These are phyloP conservation scores for Tilletia indica DNA, from an alignment of 1,284 basidiomycete genomes.

Conservation along the genomic window DNA sequence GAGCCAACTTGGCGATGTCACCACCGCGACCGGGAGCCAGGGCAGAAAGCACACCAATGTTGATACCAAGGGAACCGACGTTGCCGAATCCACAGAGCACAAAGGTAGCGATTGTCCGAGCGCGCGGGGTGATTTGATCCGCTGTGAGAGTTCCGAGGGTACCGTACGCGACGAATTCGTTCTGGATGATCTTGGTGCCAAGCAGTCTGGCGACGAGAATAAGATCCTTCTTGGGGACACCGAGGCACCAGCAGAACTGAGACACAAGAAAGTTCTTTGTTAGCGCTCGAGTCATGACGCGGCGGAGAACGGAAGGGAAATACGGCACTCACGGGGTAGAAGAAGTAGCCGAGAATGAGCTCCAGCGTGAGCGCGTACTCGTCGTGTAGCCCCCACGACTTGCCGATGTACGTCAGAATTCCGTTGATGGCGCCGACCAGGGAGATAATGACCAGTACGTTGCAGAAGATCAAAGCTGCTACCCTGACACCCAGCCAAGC, in stretches of 20 bases:
- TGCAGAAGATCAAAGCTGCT: conserved; percentile 77
- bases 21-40: conserved; percentile 74
- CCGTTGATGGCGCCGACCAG: conserved; percentile 80
- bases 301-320: conserved; percentile 23
- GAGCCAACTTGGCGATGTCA: conserved; percentile 70
- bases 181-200: conserved; percentile 77
- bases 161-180: conserved; percentile 71
- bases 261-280: not conserved
- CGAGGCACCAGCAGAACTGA: conserved; percentile 66
- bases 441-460: conserved; percentile 69
- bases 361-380: conserved; percentile 70
- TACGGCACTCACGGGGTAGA: conserved; percentile 70
- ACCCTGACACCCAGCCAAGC: conserved; percentile 81
- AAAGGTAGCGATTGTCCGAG: conserved; percentile 73
- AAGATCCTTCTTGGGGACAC: conserved; percentile 58
- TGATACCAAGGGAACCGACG: conserved; percentile 72
- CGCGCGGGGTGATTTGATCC: conserved; percentile 67
- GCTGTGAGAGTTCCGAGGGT: conserved; percentile 43
- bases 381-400: conserved; percentile 73
- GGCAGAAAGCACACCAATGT: conserved; percentile 81
- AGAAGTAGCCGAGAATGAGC: conserved; percentile 75
- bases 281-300: no score
- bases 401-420: conserved; percentile 82
- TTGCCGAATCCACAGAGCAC: conserved; percentile 88
- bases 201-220: conserved; percentile 64